These are phyloP conservation scores for Cyclocybe cylindracea DNA, from an alignment of 768 basidiomycete genomes.

Conservation along the genomic window DNA sequence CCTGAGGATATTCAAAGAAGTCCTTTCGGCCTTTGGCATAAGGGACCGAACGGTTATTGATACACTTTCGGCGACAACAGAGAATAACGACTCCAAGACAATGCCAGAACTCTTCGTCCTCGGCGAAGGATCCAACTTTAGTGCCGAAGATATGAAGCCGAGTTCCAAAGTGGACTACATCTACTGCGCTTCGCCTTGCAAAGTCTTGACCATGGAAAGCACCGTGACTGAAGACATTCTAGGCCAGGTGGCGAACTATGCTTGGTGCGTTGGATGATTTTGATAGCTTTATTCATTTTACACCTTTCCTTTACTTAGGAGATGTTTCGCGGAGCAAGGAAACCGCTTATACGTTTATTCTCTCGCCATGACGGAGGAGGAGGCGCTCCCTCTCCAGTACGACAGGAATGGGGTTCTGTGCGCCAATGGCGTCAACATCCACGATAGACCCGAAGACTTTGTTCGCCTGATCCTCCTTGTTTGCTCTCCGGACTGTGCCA, in stretches of 20 bases:
- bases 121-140: slow-evolving; percentile 1
- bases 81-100: too few species aligned
- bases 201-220: slow-evolving; percentile 7
- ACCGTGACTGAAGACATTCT: not conserved
- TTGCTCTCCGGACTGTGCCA: slow-evolving; percentile 11
- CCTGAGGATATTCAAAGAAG: too few species aligned
- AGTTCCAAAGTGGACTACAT: not conserved
- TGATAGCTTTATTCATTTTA: not conserved
- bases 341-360: slow-evolving; percentile 20
- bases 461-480: slow-evolving; percentile 21
- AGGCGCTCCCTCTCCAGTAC: slow-evolving; percentile 13
- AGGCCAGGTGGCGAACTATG: slow-evolving; percentile 16
- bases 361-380: slow-evolving; percentile 13
- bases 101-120: not conserved
- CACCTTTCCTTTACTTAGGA: slow-evolving; percentile 2
- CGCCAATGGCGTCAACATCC: slow-evolving; percentile 15
- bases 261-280: slow-evolving; percentile 3
- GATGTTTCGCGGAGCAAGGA: slow-evolving; percentile 18
- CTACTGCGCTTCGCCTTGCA: slow-evolving; percentile 1
- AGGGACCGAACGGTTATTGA: too few species aligned
- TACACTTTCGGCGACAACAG: too few species aligned
- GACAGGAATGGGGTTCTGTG: slow-evolving; percentile 18
- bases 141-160: not conserved
- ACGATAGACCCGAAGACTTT: slow-evolving; percentile 12
- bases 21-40: too few species aligned